Base-by-base conservation (phyloP, 441 rosid genomes). In the Melastoma candidum region DNA sequence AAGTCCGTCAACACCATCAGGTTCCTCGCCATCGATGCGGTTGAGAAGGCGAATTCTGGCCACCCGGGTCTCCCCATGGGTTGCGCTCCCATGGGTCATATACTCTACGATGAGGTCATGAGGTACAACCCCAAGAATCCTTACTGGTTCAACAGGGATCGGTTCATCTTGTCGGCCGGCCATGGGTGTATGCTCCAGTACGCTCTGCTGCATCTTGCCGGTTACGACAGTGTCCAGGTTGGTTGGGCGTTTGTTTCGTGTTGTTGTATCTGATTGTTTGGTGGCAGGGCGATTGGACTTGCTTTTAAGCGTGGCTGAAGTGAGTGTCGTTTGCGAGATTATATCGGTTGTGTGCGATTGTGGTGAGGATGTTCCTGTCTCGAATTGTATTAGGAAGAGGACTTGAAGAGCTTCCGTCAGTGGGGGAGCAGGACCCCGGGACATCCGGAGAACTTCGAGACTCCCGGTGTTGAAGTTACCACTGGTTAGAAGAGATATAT, bases 1-100 rank as follows among this genome's bases (percentile, higher is more conserved):
- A 87, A 87, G 67, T 94, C 99, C 51, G 50, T 94, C 45, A 90
- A 94, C 66, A 69, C 96, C 49, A 94, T 94, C 47, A 67, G 99
- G 69, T 94, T 94, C 72, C 68, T 94, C 47, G 83, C 97, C 0
- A 66, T 94, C 46, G 99, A 94, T 60, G 95, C 99, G 3, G 99
- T 94, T 11, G 97, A 94, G 80, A 94, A 87, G 77, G 99, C 99
- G 2, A 94, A 94, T 51, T 94, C 97, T 7, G 99, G 99, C 2
- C 99, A 94, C 65, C 99, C 99, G 11, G 97, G 99, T 11, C 74
- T 94, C 58, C 99, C 99, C 45, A 94, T 94, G 99, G 99, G 99
- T 0, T 94, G 97, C 71, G 97, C 99, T 44, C 99, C 99, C 17
- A 67, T 90, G 82, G 96, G 96, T 27, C 97, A 94, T 72, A 71